Evolutionary conservation across 2,329 filamentous ascomycete genomes (phyloP), one percentile per base, ranked within the genome.

Genomic region (Bipolaris gigantea): DNA sequence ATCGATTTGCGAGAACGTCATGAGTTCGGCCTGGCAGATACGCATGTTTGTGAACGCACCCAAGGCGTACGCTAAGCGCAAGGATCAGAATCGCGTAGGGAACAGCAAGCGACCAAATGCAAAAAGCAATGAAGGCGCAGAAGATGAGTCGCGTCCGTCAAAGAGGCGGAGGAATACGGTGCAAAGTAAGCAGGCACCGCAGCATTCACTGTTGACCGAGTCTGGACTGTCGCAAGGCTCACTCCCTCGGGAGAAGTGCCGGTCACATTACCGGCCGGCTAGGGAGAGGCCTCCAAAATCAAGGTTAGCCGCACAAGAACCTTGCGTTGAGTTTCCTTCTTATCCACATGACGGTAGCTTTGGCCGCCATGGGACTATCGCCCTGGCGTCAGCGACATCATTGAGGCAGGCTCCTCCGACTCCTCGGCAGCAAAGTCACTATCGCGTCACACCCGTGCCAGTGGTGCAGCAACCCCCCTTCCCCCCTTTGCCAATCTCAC

Each of bases 11-110:
- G 71, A 73, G 38, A 71, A 73, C 45, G 69, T 73, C 15, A 71
- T 73, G 63, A 66, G 61, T 51, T 73, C 70, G 1, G 69, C 68
- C 2, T 67, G 67, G 38, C 69, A 73, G 50, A 71, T 73, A 39
- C 62, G 71, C 6, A 73, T 73, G 70, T 73, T 73, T 32, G 69
- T 73, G 15, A 73, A 73, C 33, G 71, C 71, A 6, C 71, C 71
- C 0, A 65, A 64, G 19, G 71, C 70, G 0, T 73, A 73, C 33
- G 65, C 70, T 1, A 65, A 64, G 18, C 62, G 71, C 1, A 73
- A 73, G 53, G 54, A 67, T 33, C 66, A 69, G 45, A 73, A 73
- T 33, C 64, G 71, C 0, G 56, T 67, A 3, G 71, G 71, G 0
- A 73, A 73, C 40, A 70, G 70, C 50, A 73, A 73, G 51, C 63